phyloP scores from a whole-genome alignment of 768 basidiomycete genomes.

The Suillus tomentosus region DNA sequence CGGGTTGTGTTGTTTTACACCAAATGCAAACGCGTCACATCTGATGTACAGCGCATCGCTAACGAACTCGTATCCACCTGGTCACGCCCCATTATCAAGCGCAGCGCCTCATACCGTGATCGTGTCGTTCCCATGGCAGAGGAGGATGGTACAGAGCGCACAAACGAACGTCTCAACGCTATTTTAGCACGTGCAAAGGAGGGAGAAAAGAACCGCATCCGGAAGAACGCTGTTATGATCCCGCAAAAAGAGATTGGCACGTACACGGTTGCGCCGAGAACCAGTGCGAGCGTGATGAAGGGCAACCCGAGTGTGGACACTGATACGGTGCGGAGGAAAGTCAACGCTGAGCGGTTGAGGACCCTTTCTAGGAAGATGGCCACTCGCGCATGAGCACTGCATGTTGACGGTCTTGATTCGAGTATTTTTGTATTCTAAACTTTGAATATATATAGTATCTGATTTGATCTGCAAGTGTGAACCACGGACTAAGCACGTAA shows the following conservation, averaged over 20 bases:
- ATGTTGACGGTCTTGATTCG: neutral
- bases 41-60: constrained; percentile 79
- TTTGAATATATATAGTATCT: neutral
- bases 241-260: constrained; percentile 74
- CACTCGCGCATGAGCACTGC: constrained; percentile 22
- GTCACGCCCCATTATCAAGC: constrained; percentile 92
- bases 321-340: constrained; percentile 72
- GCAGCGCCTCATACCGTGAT: constrained; percentile 80
- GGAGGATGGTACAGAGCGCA: constrained; percentile 38
- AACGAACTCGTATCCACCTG: constrained; percentile 81
- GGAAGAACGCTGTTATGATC: constrained; percentile 82
- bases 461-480: neutral
- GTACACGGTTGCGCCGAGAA: constrained; percentile 78
- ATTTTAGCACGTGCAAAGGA: constrained; percentile 71
- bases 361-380: constrained; percentile 55
- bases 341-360: constrained; percentile 73
- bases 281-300: constrained; percentile 52
- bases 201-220: constrained; percentile 65
- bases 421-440: neutral
- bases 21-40: constrained; percentile 86
- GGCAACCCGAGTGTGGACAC: constrained; percentile 64
- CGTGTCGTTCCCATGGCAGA: constrained; percentile 64
- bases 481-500: neutral
- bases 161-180: constrained; percentile 60
- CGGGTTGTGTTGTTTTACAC: constrained; percentile 94